A percentile compares a stretch with the other conserved stretches of the same genome.
phyloP scores from a whole-genome alignment of 2,329 filamentous ascomycete genomes.

The Sclerotinia spermophila region DNA sequence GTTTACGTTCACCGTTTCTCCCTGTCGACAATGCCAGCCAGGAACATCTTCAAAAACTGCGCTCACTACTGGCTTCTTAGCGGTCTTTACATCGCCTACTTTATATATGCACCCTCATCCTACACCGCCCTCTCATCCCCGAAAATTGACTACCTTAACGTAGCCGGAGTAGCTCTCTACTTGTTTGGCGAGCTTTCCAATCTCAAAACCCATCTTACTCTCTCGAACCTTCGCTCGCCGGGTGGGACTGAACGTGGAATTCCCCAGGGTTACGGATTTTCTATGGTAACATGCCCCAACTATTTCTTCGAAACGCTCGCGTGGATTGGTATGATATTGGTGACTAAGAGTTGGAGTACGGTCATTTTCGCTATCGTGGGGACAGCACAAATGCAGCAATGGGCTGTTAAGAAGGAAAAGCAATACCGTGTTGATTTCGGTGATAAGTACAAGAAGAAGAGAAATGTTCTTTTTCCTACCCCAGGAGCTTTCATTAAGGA shows the following conservation, averaged over 20 bases:
- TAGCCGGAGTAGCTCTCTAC: slow-evolving; percentile 68
- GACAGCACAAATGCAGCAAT: slow-evolving; percentile 73
- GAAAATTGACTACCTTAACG: slow-evolving; percentile 48
- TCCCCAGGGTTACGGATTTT: slow-evolving; percentile 79
- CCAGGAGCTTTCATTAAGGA: slow-evolving; percentile 23
- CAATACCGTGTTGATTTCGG: slow-evolving; percentile 88
- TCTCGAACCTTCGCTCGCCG: slow-evolving; percentile 70
- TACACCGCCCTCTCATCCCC: slow-evolving; percentile 52
- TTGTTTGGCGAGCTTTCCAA: slow-evolving; percentile 77
- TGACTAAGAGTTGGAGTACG: slow-evolving; percentile 76
- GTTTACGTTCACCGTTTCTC: slow-evolving; percentile 94
- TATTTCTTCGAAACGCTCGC: slow-evolving; percentile 90
- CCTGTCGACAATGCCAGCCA: slow-evolving; percentile 84
- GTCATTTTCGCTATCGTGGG: slow-evolving; percentile 73
- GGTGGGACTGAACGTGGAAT: slow-evolving; percentile 87
- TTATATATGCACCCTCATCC: slow-evolving; percentile 75
- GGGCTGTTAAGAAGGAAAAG: slow-evolving; percentile 89
- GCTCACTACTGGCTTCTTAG: slow-evolving; percentile 88
- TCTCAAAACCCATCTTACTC: slow-evolving; percentile 71
- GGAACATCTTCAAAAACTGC: slow-evolving; percentile 93
- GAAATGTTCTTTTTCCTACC: slow-evolving; percentile 68
- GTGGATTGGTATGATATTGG: slow-evolving; percentile 78
- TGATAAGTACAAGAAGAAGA: slow-evolving; percentile 94
- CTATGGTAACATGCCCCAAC: slow-evolving; percentile 89
- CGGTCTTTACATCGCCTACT: slow-evolving; percentile 77